A percentile compares a stretch with the other conserved stretches of the same genome.
These are phyloP conservation scores for Ricinus communis DNA, from an alignment of 345 rosid species.

Conservation along the genomic window DNA sequence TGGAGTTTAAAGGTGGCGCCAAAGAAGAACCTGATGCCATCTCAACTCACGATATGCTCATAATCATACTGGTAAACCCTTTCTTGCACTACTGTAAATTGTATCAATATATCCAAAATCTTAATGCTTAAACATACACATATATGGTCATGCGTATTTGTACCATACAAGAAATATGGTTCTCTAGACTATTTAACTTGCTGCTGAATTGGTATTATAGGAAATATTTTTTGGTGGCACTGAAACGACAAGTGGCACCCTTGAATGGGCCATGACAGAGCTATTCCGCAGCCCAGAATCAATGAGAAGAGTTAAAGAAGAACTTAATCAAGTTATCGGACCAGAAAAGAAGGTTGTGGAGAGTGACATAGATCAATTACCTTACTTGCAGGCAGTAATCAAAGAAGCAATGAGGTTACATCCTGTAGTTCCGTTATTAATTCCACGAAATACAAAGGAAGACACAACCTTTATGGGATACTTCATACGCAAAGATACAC, in stretches of 20 bases:
- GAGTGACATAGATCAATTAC: constrained; percentile 15
- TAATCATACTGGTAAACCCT: constrained; percentile 12
- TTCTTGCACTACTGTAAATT: no score
- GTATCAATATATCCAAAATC: no score
- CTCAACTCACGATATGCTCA: constrained; percentile 5
- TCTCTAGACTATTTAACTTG: no score
- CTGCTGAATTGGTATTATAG: background rate
- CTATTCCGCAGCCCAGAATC: constrained; percentile 10
- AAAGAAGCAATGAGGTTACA: constrained; percentile 21
- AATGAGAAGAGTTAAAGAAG: constrained; percentile 16
- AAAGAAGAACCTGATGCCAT: constrained; percentile 8
- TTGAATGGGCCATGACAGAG: constrained; percentile 21
- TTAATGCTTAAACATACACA: no score
- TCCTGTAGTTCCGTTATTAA: constrained; percentile 1
- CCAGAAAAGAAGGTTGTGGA: constrained; percentile 11
- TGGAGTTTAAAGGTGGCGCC: constrained; percentile 16
- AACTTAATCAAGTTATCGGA: constrained; percentile 16
- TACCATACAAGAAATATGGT: no score
- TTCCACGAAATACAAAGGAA: constrained; percentile 10
- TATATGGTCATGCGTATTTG: no score
- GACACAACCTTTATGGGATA: constrained; percentile 21
- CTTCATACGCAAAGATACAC: constrained; percentile 17
- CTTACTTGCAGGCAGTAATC: constrained; percentile 22
- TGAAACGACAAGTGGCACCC: constrained; percentile 8
- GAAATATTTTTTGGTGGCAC: constrained; percentile 21